Evolutionary conservation across 23 red algal species (phyloP).

Genomic region (Cyanidiococcus yangmingshanensis): DNA sequence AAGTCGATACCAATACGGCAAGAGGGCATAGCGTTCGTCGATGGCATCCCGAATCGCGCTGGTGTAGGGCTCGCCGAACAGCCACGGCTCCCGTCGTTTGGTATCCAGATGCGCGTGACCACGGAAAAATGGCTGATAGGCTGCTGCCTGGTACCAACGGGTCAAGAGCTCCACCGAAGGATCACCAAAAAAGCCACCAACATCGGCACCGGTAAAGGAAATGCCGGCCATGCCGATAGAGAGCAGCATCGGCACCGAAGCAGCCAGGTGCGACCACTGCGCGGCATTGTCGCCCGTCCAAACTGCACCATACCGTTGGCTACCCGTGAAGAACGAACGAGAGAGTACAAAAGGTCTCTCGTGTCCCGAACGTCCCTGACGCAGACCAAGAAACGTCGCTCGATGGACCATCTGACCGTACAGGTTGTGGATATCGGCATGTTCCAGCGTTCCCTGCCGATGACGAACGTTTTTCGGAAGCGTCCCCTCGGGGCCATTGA

Average conservation of each 20-base stretch:
- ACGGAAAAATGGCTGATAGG: constrained; percentile 93
- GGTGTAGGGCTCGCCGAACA: constrained; percentile 45
- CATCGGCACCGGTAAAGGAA: constrained; percentile 74
- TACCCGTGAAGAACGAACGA: constrained; percentile 73
- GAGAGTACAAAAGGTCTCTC: constrained; percentile 81
- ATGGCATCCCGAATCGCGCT: constrained; percentile 46
- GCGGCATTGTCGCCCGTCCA: constrained; percentile 96
- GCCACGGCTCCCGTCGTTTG: constrained; percentile 82
- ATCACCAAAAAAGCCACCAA: constrained; percentile 94
- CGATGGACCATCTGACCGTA: constrained; percentile 62
- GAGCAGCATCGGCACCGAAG: constrained; percentile 77
- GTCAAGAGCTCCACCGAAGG: constrained; percentile 51
- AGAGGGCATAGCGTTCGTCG: constrained; percentile 47
- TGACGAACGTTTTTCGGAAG: constrained; percentile 75
- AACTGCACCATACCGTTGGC: constrained; percentile 75
- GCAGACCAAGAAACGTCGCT: constrained; percentile 67
- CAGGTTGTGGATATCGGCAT: constrained; percentile 83
- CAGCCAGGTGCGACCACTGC: constrained; percentile 56
- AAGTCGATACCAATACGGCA: constrained; percentile 86
- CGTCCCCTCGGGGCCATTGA: constrained; percentile 82
- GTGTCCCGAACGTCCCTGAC: constrained; percentile 40
- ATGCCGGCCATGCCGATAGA: constrained; percentile 65
- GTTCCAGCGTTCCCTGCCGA: constrained; percentile 55
- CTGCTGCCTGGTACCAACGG: constrained; percentile 80
- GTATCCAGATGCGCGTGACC: constrained; percentile 84